Percentiles rank a stretch among this genome's conserved stretches.
Conservation (phyloP, 208 protist species). For the Trypanosoma scelopori region DNA sequence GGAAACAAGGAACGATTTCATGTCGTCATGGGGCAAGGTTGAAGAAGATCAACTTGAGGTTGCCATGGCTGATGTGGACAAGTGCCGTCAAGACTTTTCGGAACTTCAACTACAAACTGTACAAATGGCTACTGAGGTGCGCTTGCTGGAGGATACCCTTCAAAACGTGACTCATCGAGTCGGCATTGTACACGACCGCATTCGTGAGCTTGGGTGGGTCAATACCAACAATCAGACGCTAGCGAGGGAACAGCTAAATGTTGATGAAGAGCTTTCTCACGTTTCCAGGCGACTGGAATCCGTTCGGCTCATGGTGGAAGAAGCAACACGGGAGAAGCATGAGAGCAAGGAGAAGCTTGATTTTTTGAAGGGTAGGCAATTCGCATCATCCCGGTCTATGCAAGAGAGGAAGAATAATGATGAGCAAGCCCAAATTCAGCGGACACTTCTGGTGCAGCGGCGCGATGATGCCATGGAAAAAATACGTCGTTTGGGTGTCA, state of each 20-base stretch:
- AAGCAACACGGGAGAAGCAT: conserved; percentile 41
- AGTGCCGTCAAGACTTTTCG: conserved; percentile 32
- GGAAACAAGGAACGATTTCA: conserved; percentile 67
- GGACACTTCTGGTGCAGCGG: conserved; percentile 67
- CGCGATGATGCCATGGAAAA: conserved; percentile 87
- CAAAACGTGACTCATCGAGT: conserved; percentile 54
- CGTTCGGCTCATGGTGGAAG: conserved; percentile 48
- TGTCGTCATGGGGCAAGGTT: conserved; percentile 44
- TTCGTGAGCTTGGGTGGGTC: conserved; percentile 63
- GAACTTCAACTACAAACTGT: conserved; percentile 45
- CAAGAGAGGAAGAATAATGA: conserved; percentile 66
- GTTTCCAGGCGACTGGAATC: conserved; percentile 44
- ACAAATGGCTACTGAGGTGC: conserved; percentile 62
- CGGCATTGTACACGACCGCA: conserved; percentile 53
- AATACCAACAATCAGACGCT: conserved; percentile 37
- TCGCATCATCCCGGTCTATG: conserved; percentile 36
- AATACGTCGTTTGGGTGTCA: conserved; percentile 91
- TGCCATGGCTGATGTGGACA: conserved; percentile 46
- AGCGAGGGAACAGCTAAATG: conserved; percentile 41
- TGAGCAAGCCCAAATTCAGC: conserved; percentile 60
- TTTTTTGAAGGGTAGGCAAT: conserved; percentile 35
- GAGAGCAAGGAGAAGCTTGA: conserved; percentile 48
- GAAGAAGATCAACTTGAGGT: conserved; percentile 75
- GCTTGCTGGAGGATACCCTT: conserved; percentile 71
- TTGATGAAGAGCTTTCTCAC: conserved; percentile 52